Base-by-base conservation (phyloP, 768 basidiomycete genomes). In the Xerocomellus amylosporus region DNA sequence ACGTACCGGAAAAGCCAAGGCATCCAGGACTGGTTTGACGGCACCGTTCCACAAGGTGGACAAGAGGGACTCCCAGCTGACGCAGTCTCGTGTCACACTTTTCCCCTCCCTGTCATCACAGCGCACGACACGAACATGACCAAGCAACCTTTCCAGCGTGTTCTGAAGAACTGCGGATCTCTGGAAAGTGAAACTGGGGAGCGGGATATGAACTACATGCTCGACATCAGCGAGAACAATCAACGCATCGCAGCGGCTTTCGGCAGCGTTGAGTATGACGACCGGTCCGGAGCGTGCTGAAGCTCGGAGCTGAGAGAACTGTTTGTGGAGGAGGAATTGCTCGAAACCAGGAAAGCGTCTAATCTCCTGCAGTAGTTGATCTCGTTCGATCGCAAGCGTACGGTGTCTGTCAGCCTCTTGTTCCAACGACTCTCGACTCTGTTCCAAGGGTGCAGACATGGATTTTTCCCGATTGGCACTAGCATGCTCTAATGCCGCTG, bases 181-280 rank as follows among this genome's bases (percentile, higher is more conserved):
- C 43, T 28, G 8, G 4, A 46, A 24, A 10, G 54, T 33, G 31
- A 45, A 55, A 26, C 20, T 20, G 8, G 30, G 54, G 12, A 55
- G 54, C 8, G 54, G 54, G 37, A 48, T 46, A 22, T 56, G 55
- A 20, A 53, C 5, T 2, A 22, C 55, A 20, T 36, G 5, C 0
- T 47, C 40, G 22, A 38, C 37, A 6, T 56, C 26, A 2, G 51
- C 51, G 8, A 46, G 45, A 12, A 56, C 8, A 20, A 56, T 42
- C 39, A 56, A 20, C 5, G 72, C 75, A 53, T 76, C 71, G 31
- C 71, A 75, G 19, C 71, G 58, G 13, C n/a, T 46, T 19, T 45
- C 24, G 8, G 40, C 40, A 24, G 40, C 22, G 14, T 20, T 41
- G 14, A 41, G 8, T 5, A 41, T 8, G 13, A 41, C 40, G 7